Base-by-base conservation (phyloP, 768 basidiomycete species). In the Leccinum truebloodii region DNA sequence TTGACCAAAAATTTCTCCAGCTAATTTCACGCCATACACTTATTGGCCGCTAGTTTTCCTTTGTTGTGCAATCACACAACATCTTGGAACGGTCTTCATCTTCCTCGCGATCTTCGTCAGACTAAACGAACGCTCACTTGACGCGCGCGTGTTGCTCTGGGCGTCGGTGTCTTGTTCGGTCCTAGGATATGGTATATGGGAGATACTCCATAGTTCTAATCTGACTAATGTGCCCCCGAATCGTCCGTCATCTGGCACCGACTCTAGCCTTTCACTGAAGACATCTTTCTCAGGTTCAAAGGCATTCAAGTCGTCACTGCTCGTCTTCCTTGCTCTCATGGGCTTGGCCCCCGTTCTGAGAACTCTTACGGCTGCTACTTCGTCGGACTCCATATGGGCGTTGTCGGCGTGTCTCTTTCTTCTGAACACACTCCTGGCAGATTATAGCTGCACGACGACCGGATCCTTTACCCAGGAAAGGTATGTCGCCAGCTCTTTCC, bases 321-420 rank as follows among this genome's bases (percentile, higher is more conserved):
- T 98, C 60, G 90, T 95, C 65, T 92, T 96, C 69, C 82, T 97
- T 24, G 85, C 92, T 7, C 82, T 99, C 61, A 86, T 97, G 79
- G 88, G 94, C 16, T 80, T 98, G 57, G 89, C 95, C 3, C 97
- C 97, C 14, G 90, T 98, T 10, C 79, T 98, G 58, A 85, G 89
- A 69, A 98, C 96, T 6, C 77, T 99, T 69, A 96, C 94, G 30
- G 90, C 92, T 41, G 93, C 95, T 26, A 98, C 95, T 4, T 97
- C 96, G 41, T 92, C 92, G 13, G 97, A 99, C 73, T 94, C 94
- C 30, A 95, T 98, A 64, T 98, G 94, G 94, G 95, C 96, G 6
- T 76, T 98, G 54, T 86, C 94, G n/a, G 91, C 92, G 4, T 80
- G 81, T 55, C 83, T 98, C 49, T 92, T 98, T 73, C 78, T 85